Evolutionary conservation across 2,329 filamentous ascomycete genomes (phyloP).

Genomic region (Xylariaceae sp.): DNA sequence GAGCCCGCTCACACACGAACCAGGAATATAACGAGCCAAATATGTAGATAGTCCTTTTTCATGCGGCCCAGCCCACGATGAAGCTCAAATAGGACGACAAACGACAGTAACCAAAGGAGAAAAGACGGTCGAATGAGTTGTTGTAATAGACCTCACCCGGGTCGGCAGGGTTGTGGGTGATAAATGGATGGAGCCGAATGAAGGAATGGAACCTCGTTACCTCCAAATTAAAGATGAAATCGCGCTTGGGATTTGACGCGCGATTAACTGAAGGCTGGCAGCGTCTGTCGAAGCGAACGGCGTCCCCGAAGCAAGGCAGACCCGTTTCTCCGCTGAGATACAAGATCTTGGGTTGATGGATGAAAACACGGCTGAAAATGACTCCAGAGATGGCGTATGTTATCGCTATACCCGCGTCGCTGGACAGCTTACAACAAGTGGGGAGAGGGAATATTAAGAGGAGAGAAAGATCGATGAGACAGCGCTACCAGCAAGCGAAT

Average conservation of each 20-base stretch:
- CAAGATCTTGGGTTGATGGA: conserved; percentile 13
- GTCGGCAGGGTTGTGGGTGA: conserved; percentile 11
- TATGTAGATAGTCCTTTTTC: conserved; percentile 19
- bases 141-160: conserved; percentile 3
- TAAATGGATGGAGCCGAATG: neutral
- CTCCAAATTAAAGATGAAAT: conserved; percentile 27
- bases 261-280: conserved; percentile 50
- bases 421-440: conserved; percentile 1
- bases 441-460: conserved; percentile 9
- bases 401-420: conserved; percentile 5
- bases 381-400: conserved; percentile 6
- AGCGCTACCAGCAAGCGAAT: conserved; percentile 22
- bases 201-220: conserved; percentile 14
- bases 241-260: conserved; percentile 54
- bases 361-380: neutral
- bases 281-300: conserved; percentile 47
- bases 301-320: conserved; percentile 28
- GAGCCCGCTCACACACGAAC: conserved; percentile 26
- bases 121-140: neutral
- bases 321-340: conserved; percentile 24
- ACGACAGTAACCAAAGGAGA: conserved; percentile 6
- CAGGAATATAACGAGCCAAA: conserved; percentile 22
- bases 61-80: conserved; percentile 38
- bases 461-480: conserved; percentile 10
- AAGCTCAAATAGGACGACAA: conserved; percentile 22